phyloP scores from a whole-genome alignment of 2,329 filamentous ascomycete species.

The Tolypocladium inflatum region DNA sequence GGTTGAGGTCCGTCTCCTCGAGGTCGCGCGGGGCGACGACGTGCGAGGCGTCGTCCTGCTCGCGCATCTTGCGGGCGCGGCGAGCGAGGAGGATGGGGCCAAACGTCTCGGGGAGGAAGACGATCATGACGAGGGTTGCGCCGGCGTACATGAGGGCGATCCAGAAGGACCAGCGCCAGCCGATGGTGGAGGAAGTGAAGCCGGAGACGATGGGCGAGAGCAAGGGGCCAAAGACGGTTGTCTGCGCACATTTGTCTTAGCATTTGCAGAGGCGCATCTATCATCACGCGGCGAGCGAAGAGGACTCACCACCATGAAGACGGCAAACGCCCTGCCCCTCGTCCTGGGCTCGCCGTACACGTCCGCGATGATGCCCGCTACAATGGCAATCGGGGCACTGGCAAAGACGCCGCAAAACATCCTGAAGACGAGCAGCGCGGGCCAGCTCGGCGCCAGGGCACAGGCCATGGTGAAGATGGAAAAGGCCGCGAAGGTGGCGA shows the following conservation, averaged over 20 bases:
- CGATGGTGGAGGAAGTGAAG: constrained; percentile 46
- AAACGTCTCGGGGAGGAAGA: constrained; percentile 58
- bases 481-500: constrained; percentile 34
- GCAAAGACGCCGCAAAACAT: constrained; percentile 41
- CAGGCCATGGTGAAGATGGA: constrained; percentile 41
- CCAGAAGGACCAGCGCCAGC: constrained; percentile 65
- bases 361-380: constrained; percentile 54
- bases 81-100: constrained; percentile 46
- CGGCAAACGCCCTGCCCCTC: constrained; percentile 50
- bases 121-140: constrained; percentile 45
- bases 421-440: constrained; percentile 44
- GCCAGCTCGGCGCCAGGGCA: constrained; percentile 39
- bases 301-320: constrained; percentile 48
- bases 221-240: constrained; percentile 58
- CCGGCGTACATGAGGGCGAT: constrained; percentile 60
- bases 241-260: constrained; percentile 19
- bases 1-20: constrained; percentile 44
- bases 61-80: constrained; percentile 48
- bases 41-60: constrained; percentile 37
- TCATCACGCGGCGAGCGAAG: neutral
- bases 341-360: constrained; percentile 41
- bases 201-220: constrained; percentile 56
- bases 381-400: constrained; percentile 47
- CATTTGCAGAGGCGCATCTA: neutral
- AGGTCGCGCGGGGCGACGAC: constrained; percentile 55